phyloP scores from a whole-genome alignment of 2,329 filamentous ascomycete genomes.

The Monosporascus sp. region DNA sequence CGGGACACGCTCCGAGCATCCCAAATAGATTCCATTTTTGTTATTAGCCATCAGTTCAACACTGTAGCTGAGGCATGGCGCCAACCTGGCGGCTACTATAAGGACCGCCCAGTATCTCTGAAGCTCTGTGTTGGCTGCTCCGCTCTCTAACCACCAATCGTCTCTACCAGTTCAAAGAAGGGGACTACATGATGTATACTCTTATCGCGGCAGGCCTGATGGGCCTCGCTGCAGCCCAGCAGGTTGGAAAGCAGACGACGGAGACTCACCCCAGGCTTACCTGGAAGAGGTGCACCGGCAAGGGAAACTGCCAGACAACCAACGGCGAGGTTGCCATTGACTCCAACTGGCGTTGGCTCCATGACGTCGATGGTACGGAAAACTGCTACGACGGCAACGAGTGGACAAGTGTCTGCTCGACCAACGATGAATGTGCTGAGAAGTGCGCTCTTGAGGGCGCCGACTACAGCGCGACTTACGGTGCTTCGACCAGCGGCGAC shows the following conservation, averaged over 20 bases:
- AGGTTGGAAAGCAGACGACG: slow-evolving; percentile 34
- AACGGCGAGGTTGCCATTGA: slow-evolving; percentile 44
- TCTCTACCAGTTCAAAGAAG: background rate
- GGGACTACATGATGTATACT: slow-evolving; percentile 20
- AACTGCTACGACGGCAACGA: slow-evolving; percentile 47
- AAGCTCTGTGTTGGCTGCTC: background rate
- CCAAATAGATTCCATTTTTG: background rate
- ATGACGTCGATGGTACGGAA: slow-evolving; percentile 34
- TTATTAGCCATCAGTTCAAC: background rate
- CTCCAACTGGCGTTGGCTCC: slow-evolving; percentile 50
- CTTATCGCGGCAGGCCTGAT: slow-evolving; percentile 30
- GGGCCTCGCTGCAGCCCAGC: slow-evolving; percentile 36
- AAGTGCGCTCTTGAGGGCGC: slow-evolving; percentile 43
- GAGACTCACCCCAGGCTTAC: slow-evolving; percentile 43
- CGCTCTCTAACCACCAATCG: background rate
- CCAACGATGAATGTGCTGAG: slow-evolving; percentile 34
- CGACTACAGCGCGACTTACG: slow-evolving; percentile 41
- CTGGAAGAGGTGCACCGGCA: slow-evolving; percentile 41
- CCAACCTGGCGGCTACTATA: background rate
- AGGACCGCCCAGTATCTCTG: background rate
- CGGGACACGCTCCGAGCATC: background rate
- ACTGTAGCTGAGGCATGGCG: background rate
- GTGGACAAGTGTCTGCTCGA: slow-evolving; percentile 31
- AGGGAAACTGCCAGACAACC: slow-evolving; percentile 38
- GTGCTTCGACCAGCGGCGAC: slow-evolving; percentile 42